These are phyloP conservation scores for Cichorium intybus DNA, from an alignment of 140 eudicot species.

Conservation along the genomic window DNA sequence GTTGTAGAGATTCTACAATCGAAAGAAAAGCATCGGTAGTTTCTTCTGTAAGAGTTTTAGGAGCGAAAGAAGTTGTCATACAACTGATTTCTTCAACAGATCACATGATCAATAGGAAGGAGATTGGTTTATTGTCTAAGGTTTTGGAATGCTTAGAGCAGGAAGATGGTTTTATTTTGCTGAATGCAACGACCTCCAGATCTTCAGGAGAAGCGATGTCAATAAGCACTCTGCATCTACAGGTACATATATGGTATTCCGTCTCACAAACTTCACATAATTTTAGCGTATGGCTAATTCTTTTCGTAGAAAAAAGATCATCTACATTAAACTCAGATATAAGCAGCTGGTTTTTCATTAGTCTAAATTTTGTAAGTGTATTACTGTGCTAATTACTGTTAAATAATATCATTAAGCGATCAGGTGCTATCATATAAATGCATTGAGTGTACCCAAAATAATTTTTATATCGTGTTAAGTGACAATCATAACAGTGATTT, in stretches of 20 bases:
- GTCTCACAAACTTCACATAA: background rate
- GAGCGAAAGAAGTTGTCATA: slow-evolving; percentile 33
- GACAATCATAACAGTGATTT: no score
- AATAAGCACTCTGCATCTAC: slow-evolving; percentile 45
- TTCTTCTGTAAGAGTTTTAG: slow-evolving; percentile 31
- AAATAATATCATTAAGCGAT: no score
- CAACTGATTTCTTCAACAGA: slow-evolving; percentile 34
- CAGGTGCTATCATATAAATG: no score
- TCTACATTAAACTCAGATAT: no score
- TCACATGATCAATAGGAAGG: slow-evolving; percentile 8
- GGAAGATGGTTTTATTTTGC: slow-evolving; percentile 39
- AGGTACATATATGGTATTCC: slow-evolving; percentile 27
- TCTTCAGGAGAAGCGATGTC: slow-evolving; percentile 18
- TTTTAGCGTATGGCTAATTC: no score
- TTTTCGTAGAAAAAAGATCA: no score
- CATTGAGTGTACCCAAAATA: no score
- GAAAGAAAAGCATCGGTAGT: background rate
- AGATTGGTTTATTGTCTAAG: slow-evolving; percentile 16
- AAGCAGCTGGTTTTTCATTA: no score
- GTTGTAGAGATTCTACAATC: background rate
- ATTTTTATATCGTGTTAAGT: no score
- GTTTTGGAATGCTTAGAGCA: slow-evolving; percentile 29
- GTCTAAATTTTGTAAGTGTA: no score
- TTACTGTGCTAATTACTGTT: no score
- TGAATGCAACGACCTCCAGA: slow-evolving; percentile 35